Conservation (phyloP, 768 basidiomycete species). For the Paxillus ammoniavirescens region DNA sequence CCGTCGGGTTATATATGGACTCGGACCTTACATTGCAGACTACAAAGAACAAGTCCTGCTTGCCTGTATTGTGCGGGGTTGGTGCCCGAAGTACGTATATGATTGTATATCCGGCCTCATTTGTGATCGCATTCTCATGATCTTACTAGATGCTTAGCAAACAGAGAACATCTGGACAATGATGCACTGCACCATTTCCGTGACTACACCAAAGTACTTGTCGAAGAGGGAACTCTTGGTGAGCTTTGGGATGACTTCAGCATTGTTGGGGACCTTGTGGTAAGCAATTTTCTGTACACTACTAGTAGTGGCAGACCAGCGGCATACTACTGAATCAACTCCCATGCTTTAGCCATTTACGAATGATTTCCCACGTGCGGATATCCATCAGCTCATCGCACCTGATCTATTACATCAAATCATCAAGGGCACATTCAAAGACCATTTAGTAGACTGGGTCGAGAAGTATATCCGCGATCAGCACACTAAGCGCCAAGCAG, state of each 20-base stretch:
- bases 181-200: neutral
- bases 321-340: too few species aligned
- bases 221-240: too few species aligned
- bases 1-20: constrained; percentile 26
- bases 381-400: constrained; percentile 28
- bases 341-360: constrained; percentile 29
- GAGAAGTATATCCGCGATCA: neutral
- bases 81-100: constrained; percentile 23
- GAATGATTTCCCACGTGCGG: constrained; percentile 27
- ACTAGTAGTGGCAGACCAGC: too few species aligned
- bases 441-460: constrained; percentile 8
- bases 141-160: neutral
- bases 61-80: constrained; percentile 31
- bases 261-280: too few species aligned
- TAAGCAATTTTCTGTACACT: too few species aligned
- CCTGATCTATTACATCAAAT: neutral
- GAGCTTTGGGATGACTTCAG: too few species aligned
- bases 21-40: constrained; percentile 39
- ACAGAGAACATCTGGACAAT: neutral
- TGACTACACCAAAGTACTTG: too few species aligned
- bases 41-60: constrained; percentile 38
- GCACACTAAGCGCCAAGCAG: neutral
- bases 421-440: constrained; percentile 3
- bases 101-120: neutral
- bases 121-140: neutral